Base-by-base conservation (phyloP, 164 flowering plant genomes). In the Platanus orientalis region DNA sequence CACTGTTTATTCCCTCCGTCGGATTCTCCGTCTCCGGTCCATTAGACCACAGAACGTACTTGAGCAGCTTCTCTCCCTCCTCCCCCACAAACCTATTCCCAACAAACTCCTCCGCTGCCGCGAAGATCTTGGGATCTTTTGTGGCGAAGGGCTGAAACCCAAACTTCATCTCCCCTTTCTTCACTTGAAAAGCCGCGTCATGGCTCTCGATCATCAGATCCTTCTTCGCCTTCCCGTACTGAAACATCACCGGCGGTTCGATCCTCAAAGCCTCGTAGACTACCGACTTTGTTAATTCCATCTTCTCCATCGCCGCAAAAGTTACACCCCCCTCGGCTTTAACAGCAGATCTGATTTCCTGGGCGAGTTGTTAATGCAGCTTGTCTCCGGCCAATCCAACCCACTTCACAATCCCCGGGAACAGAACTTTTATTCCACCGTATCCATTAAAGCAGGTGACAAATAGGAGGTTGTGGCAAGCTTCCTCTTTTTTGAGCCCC, bases 71-170 rank as follows among this genome's bases (percentile, higher is more conserved):
- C 20, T 45, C 49, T 16, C 49, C 49, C 20, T 45, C 49, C 16
- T 42, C 17, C 17, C 49, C 49, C 1, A 45, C 20, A 5, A 45
- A 45, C 20, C 49, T 45, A 0, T 5, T 16, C 2, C 4, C 49
- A 14, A 45, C 20, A 19, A 80, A 81, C 39, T 75, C 74, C 51
- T 80, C 90, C 0, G 87, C 52, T 14, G 70, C 45, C 17, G 73
- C 78, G 54, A 87, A 87, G 7, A 87, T 58, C 63, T 47, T 77
- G 0, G 83, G 78, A 57, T 87, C 88, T 42, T 72, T 78, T 0
- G 86, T 83, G 2, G 83, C 89, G 2, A 84, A 72, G 7, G 82
- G 80, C 62, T 84, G 87, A 54, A 65, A 80, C 40, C 89, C 92
- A 48, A 75, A 80, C 7, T 84, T 34, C 80, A 78, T 65, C 69